These are phyloP conservation scores for Bipolaris victoriae DNA, from an alignment of 2,329 filamentous ascomycete species.

Conservation along the genomic window DNA sequence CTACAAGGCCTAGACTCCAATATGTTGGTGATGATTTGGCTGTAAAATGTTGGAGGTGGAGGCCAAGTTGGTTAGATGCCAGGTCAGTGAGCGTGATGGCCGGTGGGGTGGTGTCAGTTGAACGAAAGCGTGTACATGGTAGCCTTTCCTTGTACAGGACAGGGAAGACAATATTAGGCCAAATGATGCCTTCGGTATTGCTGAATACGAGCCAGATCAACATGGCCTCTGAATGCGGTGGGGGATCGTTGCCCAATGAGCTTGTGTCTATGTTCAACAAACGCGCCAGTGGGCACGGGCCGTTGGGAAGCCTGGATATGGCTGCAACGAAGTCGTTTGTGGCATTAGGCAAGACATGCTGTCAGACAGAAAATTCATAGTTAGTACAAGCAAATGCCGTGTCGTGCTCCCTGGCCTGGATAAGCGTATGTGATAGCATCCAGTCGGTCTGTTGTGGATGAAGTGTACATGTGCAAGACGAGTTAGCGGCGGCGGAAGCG, in stretches of 20 bases:
- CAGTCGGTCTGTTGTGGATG: no score
- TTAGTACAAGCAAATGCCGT: neutral
- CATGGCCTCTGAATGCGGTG: neutral
- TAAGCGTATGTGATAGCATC: neutral
- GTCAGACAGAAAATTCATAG: neutral
- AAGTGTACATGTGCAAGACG: neutral
- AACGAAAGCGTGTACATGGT: no score
- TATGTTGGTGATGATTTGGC: no score
- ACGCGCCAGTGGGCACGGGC: neutral
- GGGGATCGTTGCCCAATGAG: conserved; percentile 3
- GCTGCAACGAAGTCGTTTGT: neutral
- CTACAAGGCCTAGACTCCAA: no score
- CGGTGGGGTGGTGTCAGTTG: no score
- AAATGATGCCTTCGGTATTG: neutral
- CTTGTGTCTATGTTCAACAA: neutral
- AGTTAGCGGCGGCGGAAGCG: conserved; percentile 7
- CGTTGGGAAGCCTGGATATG: neutral
- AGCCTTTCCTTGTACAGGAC: no score
- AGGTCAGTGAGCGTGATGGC: no score
- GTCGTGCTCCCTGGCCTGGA: conserved; percentile 1
- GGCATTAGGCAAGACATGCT: neutral
- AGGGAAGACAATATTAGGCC: neutral
- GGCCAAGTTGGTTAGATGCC: no score
- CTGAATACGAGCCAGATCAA: neutral
- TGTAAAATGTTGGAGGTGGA: no score